phyloP scores from a whole-genome alignment of 73 alveolate species.

The Symbiodinium pilosum region DNA sequence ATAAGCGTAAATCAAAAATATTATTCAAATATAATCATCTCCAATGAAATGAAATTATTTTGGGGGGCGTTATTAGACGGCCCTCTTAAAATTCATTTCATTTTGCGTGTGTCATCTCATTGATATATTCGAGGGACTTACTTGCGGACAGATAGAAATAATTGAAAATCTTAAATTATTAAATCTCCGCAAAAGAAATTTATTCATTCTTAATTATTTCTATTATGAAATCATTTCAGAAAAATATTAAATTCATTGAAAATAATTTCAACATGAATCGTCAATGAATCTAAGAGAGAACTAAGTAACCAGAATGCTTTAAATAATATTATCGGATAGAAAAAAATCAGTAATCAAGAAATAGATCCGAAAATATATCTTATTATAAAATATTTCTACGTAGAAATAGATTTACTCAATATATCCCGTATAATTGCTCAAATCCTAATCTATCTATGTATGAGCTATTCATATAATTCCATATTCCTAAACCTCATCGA shows the following conservation, averaged over 20 bases:
- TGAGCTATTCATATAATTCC: too few species aligned
- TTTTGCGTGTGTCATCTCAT: conserved; percentile 5
- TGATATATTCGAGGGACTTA: background rate
- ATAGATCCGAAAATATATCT: conserved; percentile 8
- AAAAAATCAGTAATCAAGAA: background rate
- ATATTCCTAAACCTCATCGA: too few species aligned
- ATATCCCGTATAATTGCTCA: too few species aligned
- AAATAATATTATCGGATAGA: background rate
- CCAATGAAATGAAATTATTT: background rate
- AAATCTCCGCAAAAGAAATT: background rate
- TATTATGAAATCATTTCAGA: background rate
- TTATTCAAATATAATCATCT: background rate
- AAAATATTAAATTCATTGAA: background rate
- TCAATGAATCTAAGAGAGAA: conserved; percentile 21
- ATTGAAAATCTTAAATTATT: background rate
- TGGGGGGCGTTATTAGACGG: conserved; percentile 23
- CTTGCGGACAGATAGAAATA: conserved; percentile 10
- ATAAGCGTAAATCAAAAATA: background rate
- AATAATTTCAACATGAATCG: conserved; percentile 10
- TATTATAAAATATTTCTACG: too few species aligned
- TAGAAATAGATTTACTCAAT: too few species aligned
- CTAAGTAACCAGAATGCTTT: conserved; percentile 11
- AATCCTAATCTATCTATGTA: too few species aligned
- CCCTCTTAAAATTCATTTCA: background rate
- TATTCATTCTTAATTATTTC: background rate